Conservation (phyloP, 768 basidiomycete species). For the Exidia glandulosa region DNA sequence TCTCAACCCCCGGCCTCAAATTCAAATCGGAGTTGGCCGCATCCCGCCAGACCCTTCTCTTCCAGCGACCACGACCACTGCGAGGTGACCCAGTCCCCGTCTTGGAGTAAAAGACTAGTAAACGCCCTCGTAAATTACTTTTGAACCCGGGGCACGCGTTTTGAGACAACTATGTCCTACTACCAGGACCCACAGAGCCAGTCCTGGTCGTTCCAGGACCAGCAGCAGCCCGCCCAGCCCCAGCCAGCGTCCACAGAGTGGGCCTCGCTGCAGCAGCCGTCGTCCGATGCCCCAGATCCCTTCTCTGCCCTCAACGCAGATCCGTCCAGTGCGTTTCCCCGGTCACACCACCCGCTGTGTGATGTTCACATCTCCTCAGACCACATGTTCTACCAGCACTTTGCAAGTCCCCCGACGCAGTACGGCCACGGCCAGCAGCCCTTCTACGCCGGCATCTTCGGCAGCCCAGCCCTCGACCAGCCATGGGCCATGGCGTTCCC, state of each 20-base stretch:
- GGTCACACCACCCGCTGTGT: neutral
- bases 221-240: neutral
- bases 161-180: too few relatives aligned
- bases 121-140: too few relatives aligned
- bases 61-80: too few relatives aligned
- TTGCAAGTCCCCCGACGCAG: neutral
- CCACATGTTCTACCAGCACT: neutral
- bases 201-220: neutral
- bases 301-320: neutral
- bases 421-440: neutral
- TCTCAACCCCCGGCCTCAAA: neutral
- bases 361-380: neutral
- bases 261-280: neutral
- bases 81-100: too few relatives aligned
- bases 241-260: neutral
- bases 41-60: too few relatives aligned
- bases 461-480: neutral
- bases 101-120: too few relatives aligned
- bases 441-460: neutral
- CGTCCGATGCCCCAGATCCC: neutral
- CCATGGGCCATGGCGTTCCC: neutral
- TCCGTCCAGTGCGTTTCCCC: neutral
- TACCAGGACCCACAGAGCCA: too few relatives aligned
- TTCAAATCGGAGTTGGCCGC: neutral
- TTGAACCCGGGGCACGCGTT: too few relatives aligned